A percentile compares a stretch with the other conserved stretches of the same genome.
These are phyloP conservation scores for Fusarium pseudograminearum DNA, from an alignment of 2,329 filamentous ascomycete genomes.

Conservation along the genomic window DNA sequence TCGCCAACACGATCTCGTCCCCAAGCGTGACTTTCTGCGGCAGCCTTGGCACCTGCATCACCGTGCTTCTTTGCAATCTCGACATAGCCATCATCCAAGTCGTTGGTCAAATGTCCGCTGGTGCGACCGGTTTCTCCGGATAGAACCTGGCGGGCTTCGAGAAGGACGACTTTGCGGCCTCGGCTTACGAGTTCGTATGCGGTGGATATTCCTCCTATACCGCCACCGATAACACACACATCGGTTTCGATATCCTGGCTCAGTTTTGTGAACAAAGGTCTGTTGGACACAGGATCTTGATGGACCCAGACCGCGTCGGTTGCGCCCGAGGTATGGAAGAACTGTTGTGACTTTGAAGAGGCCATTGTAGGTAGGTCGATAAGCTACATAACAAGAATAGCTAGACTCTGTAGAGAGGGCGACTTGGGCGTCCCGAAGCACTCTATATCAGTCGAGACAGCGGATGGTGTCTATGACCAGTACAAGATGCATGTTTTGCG, in stretches of 20 bases:
- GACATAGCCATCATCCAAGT: constrained; percentile 65
- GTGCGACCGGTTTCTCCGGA: constrained; percentile 67
- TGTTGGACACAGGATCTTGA: constrained; percentile 56
- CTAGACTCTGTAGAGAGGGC: not conserved
- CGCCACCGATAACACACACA: constrained; percentile 33
- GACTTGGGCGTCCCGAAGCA: not conserved
- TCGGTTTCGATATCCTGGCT: constrained; percentile 21
- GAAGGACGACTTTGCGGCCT: constrained; percentile 62
- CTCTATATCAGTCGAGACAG: not conserved
- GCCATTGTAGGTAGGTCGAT: constrained; percentile 30
- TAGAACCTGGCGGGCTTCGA: constrained; percentile 66
- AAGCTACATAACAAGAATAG: constrained; percentile 11
- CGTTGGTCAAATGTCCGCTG: constrained; percentile 65
- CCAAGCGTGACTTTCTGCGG: constrained; percentile 67
- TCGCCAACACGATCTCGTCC: constrained; percentile 64
- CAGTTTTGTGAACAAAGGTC: constrained; percentile 16
- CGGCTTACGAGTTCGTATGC: constrained; percentile 57
- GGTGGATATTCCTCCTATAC: constrained; percentile 33
- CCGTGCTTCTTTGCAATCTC: constrained; percentile 66
- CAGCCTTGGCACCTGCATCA: constrained; percentile 59
- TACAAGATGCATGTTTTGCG: not conserved
- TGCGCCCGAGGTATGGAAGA: constrained; percentile 59
- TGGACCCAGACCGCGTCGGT: constrained; percentile 67
- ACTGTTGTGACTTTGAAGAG: constrained; percentile 25
- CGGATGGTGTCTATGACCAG: not conserved